Base-by-base conservation (phyloP, 2,329 filamentous ascomycete genomes). In the Aspergillus nomiae region DNA sequence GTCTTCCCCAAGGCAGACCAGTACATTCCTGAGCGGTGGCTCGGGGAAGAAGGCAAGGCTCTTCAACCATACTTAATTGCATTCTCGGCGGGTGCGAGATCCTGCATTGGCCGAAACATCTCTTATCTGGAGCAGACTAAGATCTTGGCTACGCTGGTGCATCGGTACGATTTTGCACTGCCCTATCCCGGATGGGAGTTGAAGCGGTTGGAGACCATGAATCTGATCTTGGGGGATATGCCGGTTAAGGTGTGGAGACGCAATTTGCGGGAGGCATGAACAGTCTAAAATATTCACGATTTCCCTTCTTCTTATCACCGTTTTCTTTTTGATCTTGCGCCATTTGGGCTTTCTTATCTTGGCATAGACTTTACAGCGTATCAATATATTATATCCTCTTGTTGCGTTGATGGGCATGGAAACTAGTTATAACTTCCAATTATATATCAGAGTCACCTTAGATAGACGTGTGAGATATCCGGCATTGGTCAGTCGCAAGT, bases 71-170 rank as follows among this genome's bases (percentile, higher is more conserved):
- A 74, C 21, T 78, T 82, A 58, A 68, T 81, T 28, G 71, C 79
- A 0, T 83, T 83, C 61, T 73, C 69, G 30, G 72, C 75, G 4
- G 79, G 79, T 9, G 75, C 78, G 7, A 64, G 78, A 6, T 77
- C 76, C 6, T 81, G 79, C 58, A 79, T 81, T 61, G 79, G 78
- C 10, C 70, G 78, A 45, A 80, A 81, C 58, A 79, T 81, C 43
- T 73, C 71, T 1, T 79, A 82, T 61, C 70, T 85, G 10, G 82
- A 85, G 69, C 81, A 85, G 67, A 78, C 78, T 11, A 92, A 82
- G 66, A 92, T 70, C 10, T 54, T 76, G 55, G 72, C 74, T 21
- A 71, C 70, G 4, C 56, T 75, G 59, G 69, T 76, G 19, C 69
- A 70, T 51, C 70, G 73, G 14, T 76, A 74, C 61, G 70, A 73